Evolutionary conservation across 2,329 filamentous ascomycete genomes (phyloP).

Genomic region (Lecanosticta acicola): DNA sequence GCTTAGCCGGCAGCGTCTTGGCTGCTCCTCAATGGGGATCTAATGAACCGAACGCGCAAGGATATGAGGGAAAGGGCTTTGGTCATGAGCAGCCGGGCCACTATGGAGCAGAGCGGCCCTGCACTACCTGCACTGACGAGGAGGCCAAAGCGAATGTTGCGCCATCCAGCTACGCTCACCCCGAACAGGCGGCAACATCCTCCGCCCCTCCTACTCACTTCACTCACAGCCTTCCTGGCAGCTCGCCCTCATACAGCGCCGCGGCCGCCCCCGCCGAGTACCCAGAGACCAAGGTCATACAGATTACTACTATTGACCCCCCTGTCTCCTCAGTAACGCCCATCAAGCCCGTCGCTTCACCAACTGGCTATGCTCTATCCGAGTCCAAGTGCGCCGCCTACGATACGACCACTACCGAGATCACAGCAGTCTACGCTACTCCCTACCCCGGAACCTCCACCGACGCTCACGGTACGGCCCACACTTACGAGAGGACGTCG

Average conservation of each 20-base stretch:
- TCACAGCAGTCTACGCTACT: background rate
- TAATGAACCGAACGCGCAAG: too few relatives aligned
- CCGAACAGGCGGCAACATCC: too few relatives aligned
- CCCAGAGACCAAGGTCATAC: too few relatives aligned
- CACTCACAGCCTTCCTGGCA: too few relatives aligned
- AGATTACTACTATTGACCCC: background rate
- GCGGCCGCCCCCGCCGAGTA: too few relatives aligned
- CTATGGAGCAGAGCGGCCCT: background rate
- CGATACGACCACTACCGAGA: background rate
- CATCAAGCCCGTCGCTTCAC: background rate
- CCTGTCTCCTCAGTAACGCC: background rate
- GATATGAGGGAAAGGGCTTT: too few relatives aligned
- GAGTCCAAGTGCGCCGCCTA: background rate
- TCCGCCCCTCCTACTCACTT: too few relatives aligned
- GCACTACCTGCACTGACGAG: background rate
- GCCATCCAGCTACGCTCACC: too few relatives aligned
- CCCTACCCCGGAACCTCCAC: background rate
- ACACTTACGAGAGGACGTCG: background rate
- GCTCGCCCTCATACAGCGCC: too few relatives aligned
- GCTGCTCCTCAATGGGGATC: too few relatives aligned
- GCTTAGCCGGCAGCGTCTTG: conserved; percentile 3
- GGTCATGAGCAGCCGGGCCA: conserved; percentile 5
- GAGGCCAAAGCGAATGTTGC: too few relatives aligned
- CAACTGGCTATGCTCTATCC: background rate
- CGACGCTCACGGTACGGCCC: background rate